Evolutionary conservation across 2,329 filamentous ascomycete species (phyloP).

Genomic region (Sphaerulina vaccinii): DNA sequence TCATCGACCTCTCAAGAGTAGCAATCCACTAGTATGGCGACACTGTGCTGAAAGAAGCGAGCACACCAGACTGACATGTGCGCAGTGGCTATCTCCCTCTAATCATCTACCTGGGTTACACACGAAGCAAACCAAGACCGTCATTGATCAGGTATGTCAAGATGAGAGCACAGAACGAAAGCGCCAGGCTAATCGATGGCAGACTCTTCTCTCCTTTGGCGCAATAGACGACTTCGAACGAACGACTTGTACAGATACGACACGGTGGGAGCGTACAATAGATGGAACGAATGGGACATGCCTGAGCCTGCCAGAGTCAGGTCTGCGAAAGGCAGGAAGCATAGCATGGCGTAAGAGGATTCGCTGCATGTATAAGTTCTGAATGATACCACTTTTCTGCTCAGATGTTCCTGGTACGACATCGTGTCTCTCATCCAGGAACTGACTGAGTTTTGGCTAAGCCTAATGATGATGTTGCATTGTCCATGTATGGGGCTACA

Average conservation of each 20-base stretch:
- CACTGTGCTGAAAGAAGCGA: not conserved
- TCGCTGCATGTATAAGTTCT: conserved; percentile 3
- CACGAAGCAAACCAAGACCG: conserved; percentile 87
- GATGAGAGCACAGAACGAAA: not conserved
- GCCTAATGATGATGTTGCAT: no score
- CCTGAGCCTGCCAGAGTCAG: conserved; percentile 1
- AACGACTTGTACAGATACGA: conserved; percentile 9
- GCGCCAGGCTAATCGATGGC: conserved; percentile 15
- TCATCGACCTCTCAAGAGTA: conserved; percentile 91
- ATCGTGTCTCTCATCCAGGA: not conserved
- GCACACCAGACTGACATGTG: conserved; percentile 16
- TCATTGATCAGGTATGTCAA: conserved; percentile 64
- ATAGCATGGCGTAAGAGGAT: conserved; percentile 19
- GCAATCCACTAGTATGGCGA: conserved; percentile 85
- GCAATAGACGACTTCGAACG: conserved; percentile 27
- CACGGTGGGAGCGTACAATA: conserved; percentile 22
- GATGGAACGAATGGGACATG: conserved; percentile 1
- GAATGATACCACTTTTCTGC: conserved; percentile 11
- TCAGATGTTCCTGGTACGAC: not conserved
- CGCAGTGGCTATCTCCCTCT: conserved; percentile 88
- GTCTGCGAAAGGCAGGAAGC: conserved; percentile 12
- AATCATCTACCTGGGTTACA: conserved; percentile 96
- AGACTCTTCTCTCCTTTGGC: conserved; percentile 36
- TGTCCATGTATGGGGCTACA: no score
- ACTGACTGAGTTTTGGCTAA: no score